These are phyloP conservation scores for Dactylorhiza incarnata DNA, from an alignment of 106 monocot genomes.

Conservation along the genomic window DNA sequence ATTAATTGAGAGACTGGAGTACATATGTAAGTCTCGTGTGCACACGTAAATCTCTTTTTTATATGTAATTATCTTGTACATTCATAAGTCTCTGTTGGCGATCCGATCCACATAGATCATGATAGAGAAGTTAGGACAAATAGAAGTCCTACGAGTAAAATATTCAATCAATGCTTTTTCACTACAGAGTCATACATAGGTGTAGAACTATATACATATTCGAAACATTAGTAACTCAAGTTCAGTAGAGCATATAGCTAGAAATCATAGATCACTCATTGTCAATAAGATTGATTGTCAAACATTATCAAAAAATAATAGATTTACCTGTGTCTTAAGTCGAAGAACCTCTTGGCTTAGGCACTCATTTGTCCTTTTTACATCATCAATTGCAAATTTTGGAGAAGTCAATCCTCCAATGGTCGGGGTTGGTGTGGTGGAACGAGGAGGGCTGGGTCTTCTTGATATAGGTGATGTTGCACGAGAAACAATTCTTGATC, in stretches of 20 bases:
- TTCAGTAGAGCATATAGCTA: background rate
- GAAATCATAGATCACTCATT: background rate
- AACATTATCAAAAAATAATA: background rate
- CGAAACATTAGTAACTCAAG: background rate
- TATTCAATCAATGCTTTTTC: background rate
- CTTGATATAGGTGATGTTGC: conserved; percentile 85
- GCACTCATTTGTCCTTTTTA: conserved; percentile 39
- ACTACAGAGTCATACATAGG: background rate
- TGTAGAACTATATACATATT: background rate
- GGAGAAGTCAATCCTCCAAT: conserved; percentile 75
- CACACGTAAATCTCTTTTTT: too few relatives aligned
- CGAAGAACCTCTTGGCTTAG: conserved; percentile 65
- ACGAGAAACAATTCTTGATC: conserved; percentile 91
- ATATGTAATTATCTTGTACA: too few relatives aligned
- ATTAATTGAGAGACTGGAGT: too few relatives aligned
- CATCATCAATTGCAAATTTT: conserved; percentile 48
- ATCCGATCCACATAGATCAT: too few relatives aligned
- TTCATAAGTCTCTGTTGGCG: too few relatives aligned
- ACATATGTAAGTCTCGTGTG: too few relatives aligned
- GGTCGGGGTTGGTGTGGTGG: conserved; percentile 91
- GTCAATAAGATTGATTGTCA: background rate
- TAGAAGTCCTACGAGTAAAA: background rate
- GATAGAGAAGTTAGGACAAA: background rate
- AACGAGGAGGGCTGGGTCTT: conserved; percentile 80
- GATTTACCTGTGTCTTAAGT: conserved; percentile 75